Percentiles rank a stretch among this genome's conserved stretches.
These are phyloP conservation scores for Glycyrrhiza uralensis DNA, from an alignment of 306 rosid genomes.

Conservation along the genomic window DNA sequence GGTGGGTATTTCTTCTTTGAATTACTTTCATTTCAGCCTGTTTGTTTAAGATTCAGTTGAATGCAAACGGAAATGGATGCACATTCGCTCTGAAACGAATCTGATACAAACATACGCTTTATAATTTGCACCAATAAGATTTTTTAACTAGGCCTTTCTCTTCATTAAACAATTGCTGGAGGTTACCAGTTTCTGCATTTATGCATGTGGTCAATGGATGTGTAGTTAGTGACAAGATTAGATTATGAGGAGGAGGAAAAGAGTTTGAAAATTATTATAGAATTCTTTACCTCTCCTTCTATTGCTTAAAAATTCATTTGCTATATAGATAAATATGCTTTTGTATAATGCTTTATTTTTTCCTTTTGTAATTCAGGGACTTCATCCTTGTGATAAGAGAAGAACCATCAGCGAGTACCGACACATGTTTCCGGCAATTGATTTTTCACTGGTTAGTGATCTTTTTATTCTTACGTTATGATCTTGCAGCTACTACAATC, in stretches of 20 bases:
- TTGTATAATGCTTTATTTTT: background rate
- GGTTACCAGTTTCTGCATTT: constrained; percentile 8
- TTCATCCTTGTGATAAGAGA: constrained; percentile 86
- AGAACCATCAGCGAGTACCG: constrained; percentile 65
- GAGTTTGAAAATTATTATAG: background rate
- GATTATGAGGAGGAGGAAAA: background rate
- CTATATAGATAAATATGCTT: background rate
- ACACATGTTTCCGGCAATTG: constrained; percentile 76
- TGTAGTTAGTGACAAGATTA: background rate
- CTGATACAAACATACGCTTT: too few species aligned
- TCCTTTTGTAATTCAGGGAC: constrained; percentile 59
- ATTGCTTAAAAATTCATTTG: background rate
- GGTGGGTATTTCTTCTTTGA: background rate
- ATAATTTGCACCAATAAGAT: background rate
- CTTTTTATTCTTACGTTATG: background rate
- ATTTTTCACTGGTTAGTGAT: constrained; percentile 65
- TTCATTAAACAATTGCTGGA: background rate
- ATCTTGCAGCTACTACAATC: background rate
- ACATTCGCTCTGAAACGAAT: too few species aligned
- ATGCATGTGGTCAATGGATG: background rate
- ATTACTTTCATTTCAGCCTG: too few species aligned
- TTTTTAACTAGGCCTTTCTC: background rate
- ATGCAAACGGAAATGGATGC: too few species aligned
- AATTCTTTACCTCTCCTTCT: background rate
- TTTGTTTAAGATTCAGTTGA: too few species aligned